These are phyloP conservation scores for Thuja plicata DNA, from an alignment of 83 land plant genomes.

Conservation along the genomic window DNA sequence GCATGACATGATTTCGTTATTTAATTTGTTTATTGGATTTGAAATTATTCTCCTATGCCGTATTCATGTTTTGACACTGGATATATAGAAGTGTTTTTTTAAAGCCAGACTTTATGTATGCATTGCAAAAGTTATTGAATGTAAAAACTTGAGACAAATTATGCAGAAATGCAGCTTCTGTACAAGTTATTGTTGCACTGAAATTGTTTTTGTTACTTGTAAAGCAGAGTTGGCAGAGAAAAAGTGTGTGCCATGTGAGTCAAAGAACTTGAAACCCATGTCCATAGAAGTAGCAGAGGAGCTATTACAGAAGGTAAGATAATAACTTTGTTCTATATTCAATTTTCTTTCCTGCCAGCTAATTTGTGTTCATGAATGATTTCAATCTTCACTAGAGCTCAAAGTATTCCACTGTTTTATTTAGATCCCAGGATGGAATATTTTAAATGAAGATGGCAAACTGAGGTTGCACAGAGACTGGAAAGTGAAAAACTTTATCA, in stretches of 20 bases:
- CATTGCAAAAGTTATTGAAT: background rate
- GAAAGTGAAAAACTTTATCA: conserved; percentile 88
- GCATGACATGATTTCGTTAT: background rate
- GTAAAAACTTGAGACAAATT: background rate
- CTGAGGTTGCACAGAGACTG: conserved; percentile 66
- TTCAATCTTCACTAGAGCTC: background rate
- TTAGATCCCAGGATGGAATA: conserved; percentile 84
- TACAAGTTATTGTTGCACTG: background rate
- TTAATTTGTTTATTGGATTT: background rate
- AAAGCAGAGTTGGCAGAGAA: conserved; percentile 58
- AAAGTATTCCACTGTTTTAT: conserved; percentile 1
- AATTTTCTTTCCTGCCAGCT: background rate
- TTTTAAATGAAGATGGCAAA: conserved; percentile 58
- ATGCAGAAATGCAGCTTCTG: background rate
- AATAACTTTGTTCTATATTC: background rate
- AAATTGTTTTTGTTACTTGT: background rate
- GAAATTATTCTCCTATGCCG: background rate
- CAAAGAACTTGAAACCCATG: conserved; percentile 81
- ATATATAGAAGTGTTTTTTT: background rate
- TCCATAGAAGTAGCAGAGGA: conserved; percentile 67
- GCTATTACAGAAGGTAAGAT: conserved; percentile 54
- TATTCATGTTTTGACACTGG: background rate
- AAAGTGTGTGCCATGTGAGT: conserved; percentile 95
- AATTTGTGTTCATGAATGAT: background rate
- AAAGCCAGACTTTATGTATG: background rate